Base-by-base conservation (phyloP, 2,329 filamentous ascomycete genomes). In the Penicillium rolfsii region DNA sequence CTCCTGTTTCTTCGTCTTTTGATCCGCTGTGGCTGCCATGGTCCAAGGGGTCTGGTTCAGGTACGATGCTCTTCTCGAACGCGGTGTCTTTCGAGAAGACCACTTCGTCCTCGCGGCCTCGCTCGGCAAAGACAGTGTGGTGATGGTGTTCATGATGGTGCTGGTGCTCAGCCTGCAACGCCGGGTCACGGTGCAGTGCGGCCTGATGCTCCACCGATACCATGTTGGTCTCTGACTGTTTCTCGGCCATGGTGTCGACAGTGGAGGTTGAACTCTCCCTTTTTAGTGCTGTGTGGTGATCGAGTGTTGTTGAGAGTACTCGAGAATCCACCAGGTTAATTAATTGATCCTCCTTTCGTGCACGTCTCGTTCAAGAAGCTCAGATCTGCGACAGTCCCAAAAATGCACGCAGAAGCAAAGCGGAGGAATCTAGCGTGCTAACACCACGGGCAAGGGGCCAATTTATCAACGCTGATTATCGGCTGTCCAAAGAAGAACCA, bases 31-130 rank as follows among this genome's bases (percentile, higher is more conserved):
- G 70, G 66, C 80, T 77, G 66, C 45, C 45, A 5, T 67, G 62
- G 7, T 82, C 80, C 52, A 80, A 76, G 5, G 78, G 75, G 45
- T 73, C 67, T 14, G 73, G 68, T 40, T 72, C 66, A 6, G 71
- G 68, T 8, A 76, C 76, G 52, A 61, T 73, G 45, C 66, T 78
- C 70, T 79, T 67, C 65, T 83, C 73, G 11, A 75, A 66, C 14
- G 73, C 77, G 26, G 72, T 79, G 49, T 76, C 79, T 53, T 77
- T 77, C 38, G 82, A 77, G 68, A 85, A 85, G 46, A 81, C 74
- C 40, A 82, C 77, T 54, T 85, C 79, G 62, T 82, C 79, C 19
- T 73, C 61, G 19, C 72, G 64, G 65, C 73, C 76, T 62, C 75
- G 58, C 64, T 75, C 64, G 38, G 76, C 76, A 63, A 74, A 67